Conservation (phyloP, 2,329 filamentous ascomycete species). For the Apiospora pterosperma region DNA sequence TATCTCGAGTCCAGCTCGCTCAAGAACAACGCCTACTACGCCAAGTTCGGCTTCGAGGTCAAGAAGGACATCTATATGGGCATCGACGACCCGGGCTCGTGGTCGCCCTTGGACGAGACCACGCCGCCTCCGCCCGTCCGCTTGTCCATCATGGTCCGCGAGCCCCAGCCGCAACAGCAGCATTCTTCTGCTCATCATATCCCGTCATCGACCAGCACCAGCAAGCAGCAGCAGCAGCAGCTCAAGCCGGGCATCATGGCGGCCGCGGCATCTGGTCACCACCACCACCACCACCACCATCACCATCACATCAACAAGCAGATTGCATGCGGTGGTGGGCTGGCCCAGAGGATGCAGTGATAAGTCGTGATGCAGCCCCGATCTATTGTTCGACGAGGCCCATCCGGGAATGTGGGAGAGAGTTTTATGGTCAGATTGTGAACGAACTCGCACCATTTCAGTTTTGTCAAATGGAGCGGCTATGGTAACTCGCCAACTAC, state of each 20-base stretch:
- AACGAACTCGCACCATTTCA: not conserved
- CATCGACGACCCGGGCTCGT: not conserved
- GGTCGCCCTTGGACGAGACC: conserved; percentile 10
- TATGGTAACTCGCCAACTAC: not conserved
- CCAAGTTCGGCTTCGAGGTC: conserved; percentile 69
- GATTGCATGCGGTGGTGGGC: not conserved
- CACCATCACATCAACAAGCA: not conserved
- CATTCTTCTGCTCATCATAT: not conserved
- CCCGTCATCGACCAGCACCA: conserved; percentile 5
- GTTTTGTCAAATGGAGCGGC: not conserved
- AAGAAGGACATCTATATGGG: conserved; percentile 60
- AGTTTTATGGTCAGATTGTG: not conserved
- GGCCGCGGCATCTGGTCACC: not conserved
- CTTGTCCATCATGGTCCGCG: conserved; percentile 79
- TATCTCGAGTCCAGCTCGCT: conserved; percentile 77
- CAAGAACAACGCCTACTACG: conserved; percentile 68
- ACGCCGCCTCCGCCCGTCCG: conserved; percentile 47
- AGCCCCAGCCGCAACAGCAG: conserved; percentile 43
- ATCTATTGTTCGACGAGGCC: not conserved
- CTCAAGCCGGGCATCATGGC: not conserved
- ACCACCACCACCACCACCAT: not conserved
- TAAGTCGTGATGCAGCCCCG: no score
- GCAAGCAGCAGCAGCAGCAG: conserved; percentile 19
- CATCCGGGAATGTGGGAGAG: not conserved
- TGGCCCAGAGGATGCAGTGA: not conserved